Evolutionary conservation across 2,329 filamentous ascomycete species (phyloP).

Genomic region (Colletotrichum chlorophyti): DNA sequence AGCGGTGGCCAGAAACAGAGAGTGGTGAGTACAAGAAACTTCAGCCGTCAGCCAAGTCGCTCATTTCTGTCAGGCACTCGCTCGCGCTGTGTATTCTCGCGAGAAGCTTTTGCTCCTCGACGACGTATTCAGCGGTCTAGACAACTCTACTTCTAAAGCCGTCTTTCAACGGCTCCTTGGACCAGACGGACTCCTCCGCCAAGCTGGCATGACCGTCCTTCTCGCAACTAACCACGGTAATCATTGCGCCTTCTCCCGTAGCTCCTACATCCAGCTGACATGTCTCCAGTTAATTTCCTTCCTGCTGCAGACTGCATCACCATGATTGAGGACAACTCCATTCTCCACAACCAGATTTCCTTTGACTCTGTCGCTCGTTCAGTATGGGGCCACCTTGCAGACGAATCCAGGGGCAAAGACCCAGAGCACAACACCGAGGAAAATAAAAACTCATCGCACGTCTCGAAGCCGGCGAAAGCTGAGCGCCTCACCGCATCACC

Average conservation of each 20-base stretch:
- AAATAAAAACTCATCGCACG: background rate
- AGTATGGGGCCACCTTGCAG: slow-evolving; percentile 29
- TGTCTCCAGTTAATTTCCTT: slow-evolving; percentile 33
- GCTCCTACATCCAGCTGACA: slow-evolving; percentile 1
- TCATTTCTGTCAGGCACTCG: slow-evolving; percentile 43
- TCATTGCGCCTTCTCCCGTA: background rate
- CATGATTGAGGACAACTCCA: slow-evolving; percentile 32
- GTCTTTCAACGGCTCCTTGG: slow-evolving; percentile 52
- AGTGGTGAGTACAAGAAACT: slow-evolving; percentile 36
- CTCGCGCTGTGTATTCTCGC: slow-evolving; percentile 52
- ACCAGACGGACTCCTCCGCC: slow-evolving; percentile 46
- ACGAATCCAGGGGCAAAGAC: slow-evolving; percentile 9
- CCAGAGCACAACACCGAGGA: background rate
- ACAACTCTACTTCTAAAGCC: slow-evolving; percentile 47
- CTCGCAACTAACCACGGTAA: slow-evolving; percentile 48
- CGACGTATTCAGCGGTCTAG: slow-evolving; percentile 53
- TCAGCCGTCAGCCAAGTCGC: background rate
- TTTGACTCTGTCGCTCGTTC: slow-evolving; percentile 30
- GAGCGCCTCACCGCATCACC: background rate
- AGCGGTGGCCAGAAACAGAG: slow-evolving; percentile 53
- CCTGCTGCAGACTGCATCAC: slow-evolving; percentile 34
- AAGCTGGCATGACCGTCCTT: slow-evolving; percentile 46
- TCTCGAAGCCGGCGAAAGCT: background rate
- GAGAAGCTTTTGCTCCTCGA: slow-evolving; percentile 50
- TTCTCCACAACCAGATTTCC: slow-evolving; percentile 33